Evolutionary conservation across 2,329 filamentous ascomycete genomes (phyloP), one percentile per base, ranked within the genome.

Genomic region (Xylaria sp.): DNA sequence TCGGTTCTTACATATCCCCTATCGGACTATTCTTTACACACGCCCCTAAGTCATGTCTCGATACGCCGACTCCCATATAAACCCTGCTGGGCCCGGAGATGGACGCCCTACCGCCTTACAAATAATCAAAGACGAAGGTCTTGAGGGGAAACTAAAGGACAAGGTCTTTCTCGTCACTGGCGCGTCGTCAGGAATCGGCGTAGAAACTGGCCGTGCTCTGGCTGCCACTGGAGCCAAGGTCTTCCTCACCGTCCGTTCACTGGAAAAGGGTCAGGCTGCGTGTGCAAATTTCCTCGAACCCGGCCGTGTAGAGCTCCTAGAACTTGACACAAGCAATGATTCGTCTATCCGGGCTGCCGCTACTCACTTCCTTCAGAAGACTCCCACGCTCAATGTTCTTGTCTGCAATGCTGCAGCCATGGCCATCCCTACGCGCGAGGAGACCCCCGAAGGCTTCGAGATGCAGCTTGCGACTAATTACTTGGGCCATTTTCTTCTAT

Each of bases 61-160:
- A 46, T 66, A 66, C 62, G 55, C 58, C 8, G 52, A 59, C 1
- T 5, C 54, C 4, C 44, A 56, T 53, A 59, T 40, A 10, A 33
- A 9, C 23, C 48, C 41, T 2, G 7, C 41, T 9, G 76, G 76
- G 4, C 67, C 75, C 4, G 76, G 75, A 15, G 77, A 79, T 66
- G 68, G 68, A 11, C 74, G 75, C 9, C 76, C 76, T 3, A 78
- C 76, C 2, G 76, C 76, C 7, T 41, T 74, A 3, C 72, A 77
- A 57, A 75, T 79, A 38, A 64, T 79, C 52, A 52, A 73, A 46
- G 75, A 78, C 55, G 68, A 78, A 33, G 64, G 66, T 23, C 61
- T 54, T 5, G 64, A 71, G 9, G 74, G 75, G 40, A 75, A 71
- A 19, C 68, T 75, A 37, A 59, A 62, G 2, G 75, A 70, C 55